These are phyloP conservation scores for Vicia villosa DNA, from an alignment of 306 rosid genomes.

Conservation along the genomic window DNA sequence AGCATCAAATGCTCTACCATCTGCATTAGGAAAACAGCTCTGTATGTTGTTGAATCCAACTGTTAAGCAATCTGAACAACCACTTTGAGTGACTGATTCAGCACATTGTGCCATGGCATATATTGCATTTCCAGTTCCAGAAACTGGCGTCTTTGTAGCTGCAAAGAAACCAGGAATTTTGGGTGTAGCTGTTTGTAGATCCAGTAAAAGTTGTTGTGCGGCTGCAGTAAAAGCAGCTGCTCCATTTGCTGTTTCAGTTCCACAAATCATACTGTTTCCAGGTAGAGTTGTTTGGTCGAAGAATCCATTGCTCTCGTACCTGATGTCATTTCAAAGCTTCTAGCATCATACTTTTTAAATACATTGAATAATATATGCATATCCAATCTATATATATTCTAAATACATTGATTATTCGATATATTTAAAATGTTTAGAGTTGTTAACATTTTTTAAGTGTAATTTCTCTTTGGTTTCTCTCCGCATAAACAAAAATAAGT, in stretches of 20 bases:
- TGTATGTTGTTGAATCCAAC: slow-evolving; percentile 39
- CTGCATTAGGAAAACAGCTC: slow-evolving; percentile 50
- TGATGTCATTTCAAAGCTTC: background rate
- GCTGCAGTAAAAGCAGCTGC: slow-evolving; percentile 19
- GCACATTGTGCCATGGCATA: slow-evolving; percentile 70
- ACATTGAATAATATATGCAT: no score
- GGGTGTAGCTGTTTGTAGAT: slow-evolving; percentile 46
- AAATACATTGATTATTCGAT: no score
- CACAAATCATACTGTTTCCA: slow-evolving; percentile 43
- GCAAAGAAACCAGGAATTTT: slow-evolving; percentile 46
- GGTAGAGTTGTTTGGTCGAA: slow-evolving; percentile 40
- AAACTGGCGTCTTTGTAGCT: slow-evolving; percentile 42
- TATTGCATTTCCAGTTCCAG: slow-evolving; percentile 44
- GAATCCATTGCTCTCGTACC: slow-evolving; percentile 45
- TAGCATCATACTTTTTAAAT: background rate
- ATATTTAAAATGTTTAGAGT: no score
- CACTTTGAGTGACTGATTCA: slow-evolving; percentile 40
- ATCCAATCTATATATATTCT: no score
- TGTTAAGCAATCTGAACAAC: slow-evolving; percentile 41
- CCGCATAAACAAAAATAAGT: no score
- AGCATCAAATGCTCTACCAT: slow-evolving; percentile 58
- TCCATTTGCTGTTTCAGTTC: slow-evolving; percentile 26
- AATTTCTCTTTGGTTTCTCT: no score
- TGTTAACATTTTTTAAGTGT: no score
- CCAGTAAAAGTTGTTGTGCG: slow-evolving; percentile 22